These are phyloP conservation scores for Euphorbia peplus DNA, from an alignment of 345 rosid species.

Conservation along the genomic window DNA sequence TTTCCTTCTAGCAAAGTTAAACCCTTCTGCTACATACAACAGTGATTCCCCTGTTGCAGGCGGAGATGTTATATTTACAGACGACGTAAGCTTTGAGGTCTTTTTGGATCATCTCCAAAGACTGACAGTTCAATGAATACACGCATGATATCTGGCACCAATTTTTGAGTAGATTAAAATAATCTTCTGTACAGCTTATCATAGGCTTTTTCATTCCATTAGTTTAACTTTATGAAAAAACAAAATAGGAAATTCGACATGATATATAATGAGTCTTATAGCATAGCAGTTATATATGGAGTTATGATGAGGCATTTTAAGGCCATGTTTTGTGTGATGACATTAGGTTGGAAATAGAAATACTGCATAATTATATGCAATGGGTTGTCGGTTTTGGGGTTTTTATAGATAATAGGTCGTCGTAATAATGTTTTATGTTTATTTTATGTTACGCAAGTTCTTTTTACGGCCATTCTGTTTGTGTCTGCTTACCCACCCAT, in stretches of 20 bases:
- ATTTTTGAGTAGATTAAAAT: conserved; percentile 20
- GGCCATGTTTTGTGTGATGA: background rate
- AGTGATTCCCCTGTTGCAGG: conserved; percentile 43
- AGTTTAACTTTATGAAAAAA: background rate
- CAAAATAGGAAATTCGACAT: background rate
- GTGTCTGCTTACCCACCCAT: too few species aligned
- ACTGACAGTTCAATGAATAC: conserved; percentile 63
- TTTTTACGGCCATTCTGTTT: too few species aligned
- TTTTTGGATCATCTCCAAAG: conserved; percentile 94
- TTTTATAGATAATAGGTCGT: too few species aligned
- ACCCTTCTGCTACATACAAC: conserved; percentile 75
- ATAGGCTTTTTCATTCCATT: background rate
- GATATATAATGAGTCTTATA: background rate
- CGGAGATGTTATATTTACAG: conserved; percentile 71
- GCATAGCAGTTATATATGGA: background rate
- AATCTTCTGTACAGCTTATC: background rate
- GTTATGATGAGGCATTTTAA: background rate
- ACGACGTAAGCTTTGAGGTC: conserved; percentile 91
- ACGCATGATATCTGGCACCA: background rate
- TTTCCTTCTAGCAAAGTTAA: conserved; percentile 85
- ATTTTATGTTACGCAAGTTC: too few species aligned
- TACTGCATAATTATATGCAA: too few species aligned
- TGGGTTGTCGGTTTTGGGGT: too few species aligned
- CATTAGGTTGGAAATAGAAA: background rate
- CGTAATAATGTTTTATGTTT: too few species aligned